phyloP scores from a whole-genome alignment of 75 land plant genomes.

The Pseudotsuga menziesii region DNA sequence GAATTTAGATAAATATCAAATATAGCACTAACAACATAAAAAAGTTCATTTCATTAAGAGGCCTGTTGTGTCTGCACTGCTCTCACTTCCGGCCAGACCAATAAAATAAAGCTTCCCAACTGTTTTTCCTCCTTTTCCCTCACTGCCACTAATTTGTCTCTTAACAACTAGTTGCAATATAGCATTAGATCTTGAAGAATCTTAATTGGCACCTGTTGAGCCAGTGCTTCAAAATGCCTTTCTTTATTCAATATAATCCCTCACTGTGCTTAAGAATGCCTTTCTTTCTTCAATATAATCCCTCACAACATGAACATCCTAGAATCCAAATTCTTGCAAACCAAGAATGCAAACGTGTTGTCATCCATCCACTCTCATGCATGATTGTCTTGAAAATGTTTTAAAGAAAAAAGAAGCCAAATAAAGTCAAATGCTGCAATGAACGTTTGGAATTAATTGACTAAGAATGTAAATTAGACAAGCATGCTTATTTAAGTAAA shows the following conservation, averaged over 20 bases:
- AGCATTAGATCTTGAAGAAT: constrained; percentile 51
- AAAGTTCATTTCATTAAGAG: neutral
- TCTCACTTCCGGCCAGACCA: constrained; percentile 56
- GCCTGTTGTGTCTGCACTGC: constrained; percentile 53
- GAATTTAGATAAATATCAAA: too few species aligned
- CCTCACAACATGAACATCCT: constrained; percentile 42
- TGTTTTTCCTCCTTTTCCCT: constrained; percentile 18
- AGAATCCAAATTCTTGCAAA: constrained; percentile 37
- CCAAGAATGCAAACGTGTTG: constrained; percentile 55
- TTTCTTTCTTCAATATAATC: constrained; percentile 49
- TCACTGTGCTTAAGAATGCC: too few species aligned
- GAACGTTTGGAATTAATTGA: neutral
- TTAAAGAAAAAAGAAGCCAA: neutral
- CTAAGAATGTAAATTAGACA: too few species aligned
- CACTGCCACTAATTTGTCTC: constrained; percentile 26
- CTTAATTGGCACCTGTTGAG: constrained; percentile 54
- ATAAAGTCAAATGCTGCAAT: neutral
- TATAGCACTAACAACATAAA: neutral
- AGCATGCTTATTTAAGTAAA: too few species aligned
- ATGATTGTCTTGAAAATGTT: constrained; percentile 5
- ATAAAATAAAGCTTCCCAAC: constrained; percentile 48
- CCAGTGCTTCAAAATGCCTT: constrained; percentile 59
- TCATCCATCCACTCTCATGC: constrained; percentile 31
- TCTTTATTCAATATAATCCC: too few species aligned
- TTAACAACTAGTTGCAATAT: constrained; percentile 44